These are phyloP conservation scores for Rasamsonia emersonii DNA, from an alignment of 2,329 filamentous ascomycete species.

Conservation along the genomic window DNA sequence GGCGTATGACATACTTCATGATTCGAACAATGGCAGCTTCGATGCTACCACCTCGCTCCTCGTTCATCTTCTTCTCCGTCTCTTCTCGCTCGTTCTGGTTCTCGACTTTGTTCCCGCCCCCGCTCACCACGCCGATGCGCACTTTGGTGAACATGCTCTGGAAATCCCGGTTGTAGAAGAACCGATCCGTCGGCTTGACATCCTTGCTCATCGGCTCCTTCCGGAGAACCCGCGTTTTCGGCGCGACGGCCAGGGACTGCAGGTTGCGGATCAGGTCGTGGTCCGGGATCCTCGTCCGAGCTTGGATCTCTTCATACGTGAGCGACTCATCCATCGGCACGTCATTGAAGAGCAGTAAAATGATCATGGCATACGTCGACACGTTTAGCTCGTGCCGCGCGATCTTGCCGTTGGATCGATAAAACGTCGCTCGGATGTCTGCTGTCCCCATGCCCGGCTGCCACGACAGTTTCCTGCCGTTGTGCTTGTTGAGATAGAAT, in stretches of 20 bases:
- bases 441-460: slow-evolving; percentile 67
- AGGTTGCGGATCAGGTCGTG: slow-evolving; percentile 68
- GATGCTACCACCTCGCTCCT: slow-evolving; percentile 41
- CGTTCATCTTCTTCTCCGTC: slow-evolving; percentile 43
- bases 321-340: slow-evolving; percentile 44
- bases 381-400: slow-evolving; percentile 84
- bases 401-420: slow-evolving; percentile 59
- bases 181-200: slow-evolving; percentile 66
- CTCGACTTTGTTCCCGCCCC: slow-evolving; percentile 75
- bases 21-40: slow-evolving; percentile 46
- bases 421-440: slow-evolving; percentile 76
- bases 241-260: slow-evolving; percentile 71
- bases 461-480: slow-evolving; percentile 84
- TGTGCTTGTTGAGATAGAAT: slow-evolving; percentile 81
- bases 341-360: slow-evolving; percentile 84
- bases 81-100: slow-evolving; percentile 51
- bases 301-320: slow-evolving; percentile 70
- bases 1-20: slow-evolving; percentile 38
- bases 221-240: slow-evolving; percentile 70
- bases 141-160: slow-evolving; percentile 76
- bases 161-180: slow-evolving; percentile 76
- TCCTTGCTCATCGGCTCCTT: slow-evolving; percentile 75
- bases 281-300: slow-evolving; percentile 66
- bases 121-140: slow-evolving; percentile 74
- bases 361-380: slow-evolving; percentile 84